Base-by-base conservation (phyloP, 2,329 filamentous ascomycete species). In the Beauveria asiatica region DNA sequence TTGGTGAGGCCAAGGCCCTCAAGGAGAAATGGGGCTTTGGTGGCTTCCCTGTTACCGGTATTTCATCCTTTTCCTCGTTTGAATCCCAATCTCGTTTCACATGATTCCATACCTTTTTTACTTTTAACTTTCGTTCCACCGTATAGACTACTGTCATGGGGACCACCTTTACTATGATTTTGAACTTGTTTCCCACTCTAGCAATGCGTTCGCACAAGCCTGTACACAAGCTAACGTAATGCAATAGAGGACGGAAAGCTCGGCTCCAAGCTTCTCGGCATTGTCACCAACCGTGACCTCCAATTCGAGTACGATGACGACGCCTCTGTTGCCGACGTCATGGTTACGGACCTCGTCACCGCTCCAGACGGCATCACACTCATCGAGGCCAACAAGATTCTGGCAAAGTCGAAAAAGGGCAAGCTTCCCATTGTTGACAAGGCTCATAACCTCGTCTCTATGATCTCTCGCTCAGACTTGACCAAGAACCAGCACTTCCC, bases 121-220 rank as follows among this genome's bases (percentile, higher is more conserved):
- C 78, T 79, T 84, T 89, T 97, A 97, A 97, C 94, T 99, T 99
- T 99, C 94, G 94, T 99, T 99, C 94, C 93, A 93, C 94, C 91
- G 90, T 83, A 95, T 87, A 84, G 88, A 89, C 87, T 83, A 64
- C 83, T 83, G 89, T 90, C 83, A 80, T 96, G 92, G 84, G 90
- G 92, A 96, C 77, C 65, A 62, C 62, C 60, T 65, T 60, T 71
- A 70, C 66, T 69, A 72, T 72, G 73, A 77, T 19, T 23, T 63
- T 59, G 57, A 50, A 59, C 9, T 39, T 39, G 17, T 8, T 23
- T 17, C 25, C 19, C 23, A 37, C 27, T 30, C 37, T 62, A 64
- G 65, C 63, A 64, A 62, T 52, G 39, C 48, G 25, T 17, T 45
- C 30, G 25, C 19, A 25, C 41, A 27, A 30, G 4, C 52, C 6